Evolutionary conservation across 73 alveolate genomes (phyloP).

Genomic region (Symbiodinium natans): DNA sequence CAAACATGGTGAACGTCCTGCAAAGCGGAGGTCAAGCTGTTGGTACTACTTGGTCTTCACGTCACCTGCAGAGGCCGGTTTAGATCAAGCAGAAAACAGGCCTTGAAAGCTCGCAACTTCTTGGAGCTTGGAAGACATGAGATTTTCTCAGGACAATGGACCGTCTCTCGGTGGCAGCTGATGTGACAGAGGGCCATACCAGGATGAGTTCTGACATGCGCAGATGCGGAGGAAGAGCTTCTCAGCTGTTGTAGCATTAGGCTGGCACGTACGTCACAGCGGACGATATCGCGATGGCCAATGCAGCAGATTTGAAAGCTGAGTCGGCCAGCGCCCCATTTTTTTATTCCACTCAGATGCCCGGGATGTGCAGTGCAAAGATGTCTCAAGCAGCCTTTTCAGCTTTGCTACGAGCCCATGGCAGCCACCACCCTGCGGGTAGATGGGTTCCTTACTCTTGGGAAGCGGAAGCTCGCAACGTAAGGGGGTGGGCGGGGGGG

Average conservation of each 20-base stretch:
- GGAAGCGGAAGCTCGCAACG: too few species aligned
- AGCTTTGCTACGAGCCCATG: too few species aligned
- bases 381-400: too few species aligned
- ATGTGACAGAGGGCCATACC: not conserved
- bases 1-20: too few species aligned
- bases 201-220: not conserved
- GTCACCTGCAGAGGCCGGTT: not conserved
- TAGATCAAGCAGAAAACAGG: too few species aligned
- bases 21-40: not conserved
- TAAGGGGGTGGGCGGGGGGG: too few species aligned
- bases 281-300: conserved; percentile 37
- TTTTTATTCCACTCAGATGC: too few species aligned
- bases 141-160: not conserved
- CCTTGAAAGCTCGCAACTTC: too few species aligned
- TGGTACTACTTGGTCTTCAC: not conserved
- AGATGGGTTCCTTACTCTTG: too few species aligned
- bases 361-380: too few species aligned
- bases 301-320: conserved; percentile 10
- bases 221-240: not conserved
- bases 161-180: not conserved
- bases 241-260: not conserved
- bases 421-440: too few species aligned
- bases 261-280: conserved; percentile 42
- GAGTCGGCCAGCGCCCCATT: not conserved
- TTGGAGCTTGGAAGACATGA: not conserved